Percentiles rank a stretch among this genome's conserved stretches.
phyloP scores from a whole-genome alignment of 208 protist species.

The Tetramitus jugosus region DNA sequence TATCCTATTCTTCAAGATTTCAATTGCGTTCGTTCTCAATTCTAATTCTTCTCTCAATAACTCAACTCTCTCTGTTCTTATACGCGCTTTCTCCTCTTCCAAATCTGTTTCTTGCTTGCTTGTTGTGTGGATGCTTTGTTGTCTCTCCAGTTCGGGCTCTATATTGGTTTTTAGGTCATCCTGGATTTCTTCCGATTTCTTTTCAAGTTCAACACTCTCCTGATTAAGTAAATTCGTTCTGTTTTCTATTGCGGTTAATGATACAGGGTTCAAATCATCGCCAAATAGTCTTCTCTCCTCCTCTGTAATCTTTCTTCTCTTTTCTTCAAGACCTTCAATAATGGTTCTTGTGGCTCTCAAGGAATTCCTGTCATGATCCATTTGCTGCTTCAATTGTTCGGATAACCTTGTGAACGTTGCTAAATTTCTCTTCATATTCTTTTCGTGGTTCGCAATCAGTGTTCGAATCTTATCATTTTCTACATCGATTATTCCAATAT shows the following conservation, averaged over 20 bases:
- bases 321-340: neutral
- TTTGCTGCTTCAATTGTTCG: neutral
- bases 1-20: neutral
- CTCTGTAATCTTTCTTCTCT: neutral
- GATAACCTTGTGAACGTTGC: neutral
- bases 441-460: neutral
- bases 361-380: neutral
- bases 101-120: neutral
- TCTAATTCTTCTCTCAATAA: neutral
- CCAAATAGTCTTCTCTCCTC: neutral
- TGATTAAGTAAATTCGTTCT: neutral
- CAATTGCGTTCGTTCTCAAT: neutral
- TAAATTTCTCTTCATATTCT: neutral
- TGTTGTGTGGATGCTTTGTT: neutral
- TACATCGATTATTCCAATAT: conserved; percentile 2
- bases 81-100: neutral
- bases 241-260: neutral
- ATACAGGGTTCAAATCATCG: neutral
- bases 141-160: neutral
- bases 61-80: neutral
- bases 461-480: neutral
- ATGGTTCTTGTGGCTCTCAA: neutral
- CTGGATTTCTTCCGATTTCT: neutral
- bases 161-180: neutral
- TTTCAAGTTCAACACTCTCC: neutral